Percentiles rank a stretch among this genome's conserved stretches.
Conservation (phyloP, 2,329 filamentous ascomycete genomes). For the Orbilia javanica region DNA sequence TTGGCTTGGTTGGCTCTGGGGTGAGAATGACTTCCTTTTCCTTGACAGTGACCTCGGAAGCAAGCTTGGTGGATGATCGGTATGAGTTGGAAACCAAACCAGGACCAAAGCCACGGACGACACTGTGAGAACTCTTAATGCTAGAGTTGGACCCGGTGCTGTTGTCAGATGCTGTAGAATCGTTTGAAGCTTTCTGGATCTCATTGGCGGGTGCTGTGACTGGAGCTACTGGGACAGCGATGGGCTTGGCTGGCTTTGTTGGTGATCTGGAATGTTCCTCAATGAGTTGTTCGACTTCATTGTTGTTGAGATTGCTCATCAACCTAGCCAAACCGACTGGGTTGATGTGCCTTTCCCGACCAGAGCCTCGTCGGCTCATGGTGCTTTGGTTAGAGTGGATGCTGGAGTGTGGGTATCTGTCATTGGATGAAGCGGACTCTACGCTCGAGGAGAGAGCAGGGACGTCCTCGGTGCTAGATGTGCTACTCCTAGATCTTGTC, state of each 20-base stretch:
- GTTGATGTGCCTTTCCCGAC: conserved; percentile 86
- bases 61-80: conserved; percentile 72
- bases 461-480: conserved; percentile 71
- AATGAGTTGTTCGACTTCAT: conserved; percentile 55
- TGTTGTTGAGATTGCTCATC: conserved; percentile 63
- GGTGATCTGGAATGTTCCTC: conserved; percentile 54
- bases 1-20: conserved; percentile 68
- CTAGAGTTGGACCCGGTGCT: conserved; percentile 59
- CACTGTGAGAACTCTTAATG: conserved; percentile 73
- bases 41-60: conserved; percentile 68
- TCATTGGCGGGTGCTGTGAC: conserved; percentile 26
- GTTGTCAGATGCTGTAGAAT: conserved; percentile 50
- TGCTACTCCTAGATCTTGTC: conserved; percentile 62
- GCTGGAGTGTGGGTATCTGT: conserved; percentile 70
- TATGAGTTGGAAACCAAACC: conserved; percentile 78
- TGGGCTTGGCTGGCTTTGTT: conserved; percentile 63
- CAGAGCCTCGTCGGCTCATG: conserved; percentile 73
- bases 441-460: conserved; percentile 83
- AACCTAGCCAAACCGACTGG: conserved; percentile 93
- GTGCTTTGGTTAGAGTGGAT: conserved; percentile 69
- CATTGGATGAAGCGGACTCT: conserved; percentile 77
- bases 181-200: conserved; percentile 35
- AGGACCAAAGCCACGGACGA: conserved; percentile 88
- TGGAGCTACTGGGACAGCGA: conserved; percentile 62
- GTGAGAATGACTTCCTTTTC: conserved; percentile 69